phyloP scores from a whole-genome alignment of 257 asterid species.

The Anisodus tanguticus region DNA sequence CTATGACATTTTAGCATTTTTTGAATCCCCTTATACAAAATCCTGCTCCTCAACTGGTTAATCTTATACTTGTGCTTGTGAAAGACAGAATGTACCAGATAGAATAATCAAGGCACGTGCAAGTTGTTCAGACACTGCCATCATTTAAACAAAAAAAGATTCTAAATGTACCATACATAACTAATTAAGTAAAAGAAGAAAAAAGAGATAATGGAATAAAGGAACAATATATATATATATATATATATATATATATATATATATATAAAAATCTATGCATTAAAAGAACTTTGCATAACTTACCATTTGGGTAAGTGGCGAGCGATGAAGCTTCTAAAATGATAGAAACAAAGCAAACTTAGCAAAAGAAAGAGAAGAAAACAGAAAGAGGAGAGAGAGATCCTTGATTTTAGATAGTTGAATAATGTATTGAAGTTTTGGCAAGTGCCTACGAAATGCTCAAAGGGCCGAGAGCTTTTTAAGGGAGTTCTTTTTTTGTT shows the following conservation, averaged over 20 bases:
- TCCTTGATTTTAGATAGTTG: not conserved
- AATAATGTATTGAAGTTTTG: not conserved
- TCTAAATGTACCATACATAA: too few species aligned
- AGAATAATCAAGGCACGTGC: too few species aligned
- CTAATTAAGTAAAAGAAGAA: too few species aligned
- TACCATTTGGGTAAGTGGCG: slow-evolving; percentile 23
- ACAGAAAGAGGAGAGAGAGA: not conserved
- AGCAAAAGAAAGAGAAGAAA: not conserved
- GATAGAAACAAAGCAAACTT: not conserved
- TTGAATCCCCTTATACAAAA: not conserved
- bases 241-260: too few species aligned
- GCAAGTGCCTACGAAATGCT: slow-evolving; percentile 20
- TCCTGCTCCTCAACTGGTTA: not conserved
- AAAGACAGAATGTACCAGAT: not conserved
- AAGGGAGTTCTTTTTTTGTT: not conserved
- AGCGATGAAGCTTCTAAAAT: not conserved
- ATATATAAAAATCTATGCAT: not conserved
- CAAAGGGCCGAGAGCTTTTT: slow-evolving; percentile 7
- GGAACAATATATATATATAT: not conserved
- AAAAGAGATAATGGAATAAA: too few species aligned
- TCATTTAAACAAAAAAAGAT: too few species aligned
- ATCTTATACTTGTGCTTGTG: not conserved
- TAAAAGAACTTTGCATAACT: not conserved
- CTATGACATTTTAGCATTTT: not conserved
- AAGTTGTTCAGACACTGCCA: too few species aligned